Evolutionary conservation across 805 yeast genomes (phyloP), one percentile per base, ranked within the genome.

Genomic region (Vanderwaltozyma yarrowii): DNA sequence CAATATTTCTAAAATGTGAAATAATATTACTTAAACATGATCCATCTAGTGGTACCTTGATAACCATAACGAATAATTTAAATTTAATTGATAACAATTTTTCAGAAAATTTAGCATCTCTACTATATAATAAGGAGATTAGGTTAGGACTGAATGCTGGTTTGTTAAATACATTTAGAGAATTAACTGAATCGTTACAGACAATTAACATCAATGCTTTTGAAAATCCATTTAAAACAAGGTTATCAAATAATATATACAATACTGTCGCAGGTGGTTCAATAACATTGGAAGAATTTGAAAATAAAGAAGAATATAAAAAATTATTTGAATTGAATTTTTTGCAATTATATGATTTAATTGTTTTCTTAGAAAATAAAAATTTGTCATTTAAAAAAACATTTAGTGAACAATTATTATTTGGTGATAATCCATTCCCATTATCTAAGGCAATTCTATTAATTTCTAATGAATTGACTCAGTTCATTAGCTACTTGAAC

Each of bases 401-500:
- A 23, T 76, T 70, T 50, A 74, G 71, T 38, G 85, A 80, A 51
- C 84, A 79, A 46, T 61, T 76, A 34, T 64, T 80, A 60, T 77
- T 80, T 66, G 73, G 76, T 34, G 67, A 70, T 39, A 67, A 66
- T 38, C 58, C 62, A 23, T 61, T 76, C 51, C 80, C 83, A 1
- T 52, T 79, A 20, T 65, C 58, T 10, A 51, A 58, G 39, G 62
- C 69, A 33, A 54, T 66, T 3, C 42, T 61, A 5, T 45, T 49
- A 17, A 46, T 68, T 1, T 59, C 69, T 1, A 41, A 52, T 17
- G 47, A 56, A 20, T 41, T 65, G 14, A 38, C 51, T 31, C 17
- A 21, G 4, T 31, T 16, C n/a, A 19, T n/a, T n/a, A 16, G 8
- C 3, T 23, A 4, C 9, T 8, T 32, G 23, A 4, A 13, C 3